A percentile compares a stretch with the other conserved stretches of the same genome.
These are phyloP conservation scores for Bassia scoparia DNA, from an alignment of 148 eudicot genomes.

Conservation along the genomic window DNA sequence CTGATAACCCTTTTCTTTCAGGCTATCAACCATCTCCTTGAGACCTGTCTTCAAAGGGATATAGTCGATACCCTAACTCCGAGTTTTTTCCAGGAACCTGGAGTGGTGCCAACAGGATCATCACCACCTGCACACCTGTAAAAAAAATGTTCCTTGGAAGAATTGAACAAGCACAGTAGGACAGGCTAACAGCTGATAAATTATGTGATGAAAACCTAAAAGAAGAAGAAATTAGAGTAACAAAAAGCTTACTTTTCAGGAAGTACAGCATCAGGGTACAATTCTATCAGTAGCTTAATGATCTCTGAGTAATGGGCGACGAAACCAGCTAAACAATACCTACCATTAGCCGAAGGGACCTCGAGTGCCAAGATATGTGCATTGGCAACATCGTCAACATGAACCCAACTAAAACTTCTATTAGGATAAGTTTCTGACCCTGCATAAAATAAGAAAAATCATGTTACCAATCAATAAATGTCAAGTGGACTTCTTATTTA, in stretches of 20 bases:
- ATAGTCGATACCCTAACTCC: conserved; percentile 45
- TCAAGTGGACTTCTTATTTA: neutral
- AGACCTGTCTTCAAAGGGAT: conserved; percentile 37
- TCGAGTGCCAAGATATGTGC: conserved; percentile 58
- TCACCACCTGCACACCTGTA: conserved; percentile 57
- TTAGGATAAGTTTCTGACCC: conserved; percentile 45
- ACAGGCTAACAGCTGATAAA: neutral
- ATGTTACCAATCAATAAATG: neutral
- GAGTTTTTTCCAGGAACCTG: conserved; percentile 37
- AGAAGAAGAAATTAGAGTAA: no score
- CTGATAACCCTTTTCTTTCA: conserved; percentile 45
- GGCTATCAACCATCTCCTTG: conserved; percentile 55
- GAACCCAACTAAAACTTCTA: conserved; percentile 35
- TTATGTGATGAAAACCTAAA: neutral
- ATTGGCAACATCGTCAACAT: conserved; percentile 52
- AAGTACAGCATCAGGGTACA: conserved; percentile 47
- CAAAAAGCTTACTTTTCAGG: conserved; percentile 53
- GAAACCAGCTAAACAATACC: conserved; percentile 42
- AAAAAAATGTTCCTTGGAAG: neutral
- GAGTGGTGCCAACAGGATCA: conserved; percentile 33
- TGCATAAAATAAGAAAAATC: conserved; percentile 12
- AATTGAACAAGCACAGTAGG: no score
- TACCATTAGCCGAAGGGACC: conserved; percentile 49
- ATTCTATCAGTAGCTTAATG: conserved; percentile 40
- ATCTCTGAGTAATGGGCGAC: conserved; percentile 41